Conservation (phyloP, 225 moss, liverwort and hornwort genomes). For the Polytrichum commune region DNA sequence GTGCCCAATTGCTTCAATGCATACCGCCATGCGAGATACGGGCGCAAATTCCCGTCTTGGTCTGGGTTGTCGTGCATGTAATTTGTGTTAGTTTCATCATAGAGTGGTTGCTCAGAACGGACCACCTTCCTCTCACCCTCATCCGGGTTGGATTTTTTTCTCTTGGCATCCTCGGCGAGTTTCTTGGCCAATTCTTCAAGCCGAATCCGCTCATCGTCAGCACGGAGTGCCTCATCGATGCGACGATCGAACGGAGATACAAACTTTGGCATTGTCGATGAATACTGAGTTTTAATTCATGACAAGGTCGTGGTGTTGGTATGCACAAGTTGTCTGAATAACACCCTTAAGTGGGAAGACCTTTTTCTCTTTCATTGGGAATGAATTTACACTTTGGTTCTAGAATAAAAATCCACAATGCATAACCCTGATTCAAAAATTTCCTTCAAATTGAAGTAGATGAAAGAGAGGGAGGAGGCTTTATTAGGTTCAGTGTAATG, state of each 20-base stretch:
- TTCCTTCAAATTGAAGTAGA: no score
- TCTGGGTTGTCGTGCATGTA: constrained; percentile 41
- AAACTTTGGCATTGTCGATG: constrained; percentile 3
- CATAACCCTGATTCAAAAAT: no score
- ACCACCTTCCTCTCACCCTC: constrained; percentile 31
- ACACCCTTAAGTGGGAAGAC: no score
- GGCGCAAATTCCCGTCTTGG: constrained; percentile 36
- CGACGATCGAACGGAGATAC: constrained; percentile 24
- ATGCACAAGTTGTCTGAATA: no score
- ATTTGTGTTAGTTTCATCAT: constrained; percentile 24
- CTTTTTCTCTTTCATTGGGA: no score
- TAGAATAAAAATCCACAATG: no score
- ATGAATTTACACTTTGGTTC: no score
- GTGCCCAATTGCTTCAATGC: constrained; percentile 51
- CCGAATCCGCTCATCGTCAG: constrained; percentile 24
- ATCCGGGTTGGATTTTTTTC: constrained; percentile 14
- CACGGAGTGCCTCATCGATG: constrained; percentile 27
- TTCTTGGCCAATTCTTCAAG: constrained; percentile 19
- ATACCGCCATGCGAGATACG: constrained; percentile 63
- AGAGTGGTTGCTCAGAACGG: constrained; percentile 40
- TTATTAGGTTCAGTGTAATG: no score
- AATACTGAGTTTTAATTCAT: no score
- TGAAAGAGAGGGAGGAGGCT: no score
- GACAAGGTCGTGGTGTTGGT: no score
- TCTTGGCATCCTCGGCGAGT: constrained; percentile 15